Evolutionary conservation across 2,329 filamentous ascomycete species (phyloP).

Genomic region (Domatiomyces globalis): DNA sequence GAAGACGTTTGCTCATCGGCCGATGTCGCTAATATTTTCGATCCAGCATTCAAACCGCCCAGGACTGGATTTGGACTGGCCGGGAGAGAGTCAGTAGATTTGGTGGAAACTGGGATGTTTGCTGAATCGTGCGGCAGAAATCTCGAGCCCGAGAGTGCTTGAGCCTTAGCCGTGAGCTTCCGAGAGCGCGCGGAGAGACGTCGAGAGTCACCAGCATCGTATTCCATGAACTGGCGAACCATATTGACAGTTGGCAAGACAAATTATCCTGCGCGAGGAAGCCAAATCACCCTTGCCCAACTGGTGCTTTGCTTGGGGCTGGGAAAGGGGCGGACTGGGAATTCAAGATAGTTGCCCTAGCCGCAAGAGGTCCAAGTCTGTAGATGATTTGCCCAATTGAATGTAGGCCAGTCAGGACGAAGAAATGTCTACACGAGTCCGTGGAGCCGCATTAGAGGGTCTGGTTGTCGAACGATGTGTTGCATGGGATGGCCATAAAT

Average conservation of each 20-base stretch:
- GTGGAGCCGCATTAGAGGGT: background rate
- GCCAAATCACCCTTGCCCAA: background rate
- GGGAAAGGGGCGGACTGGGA: background rate
- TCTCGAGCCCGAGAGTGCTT: conserved; percentile 6
- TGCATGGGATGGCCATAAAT: background rate
- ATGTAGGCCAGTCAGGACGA: background rate
- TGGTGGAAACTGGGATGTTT: conserved; percentile 1
- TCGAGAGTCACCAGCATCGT: background rate
- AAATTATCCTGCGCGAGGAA: background rate
- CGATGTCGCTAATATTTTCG: conserved; percentile 1
- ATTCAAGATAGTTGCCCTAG: background rate
- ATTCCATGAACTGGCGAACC: background rate
- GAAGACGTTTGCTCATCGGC: conserved; percentile 2
- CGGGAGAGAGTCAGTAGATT: conserved; percentile 1
- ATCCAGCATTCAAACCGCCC: background rate
- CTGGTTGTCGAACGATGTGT: background rate
- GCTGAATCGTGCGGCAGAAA: conserved; percentile 1
- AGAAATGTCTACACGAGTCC: background rate
- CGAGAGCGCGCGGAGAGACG: conserved; percentile 9
- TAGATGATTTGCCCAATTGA: background rate
- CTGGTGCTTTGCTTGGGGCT: background rate
- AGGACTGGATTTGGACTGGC: background rate
- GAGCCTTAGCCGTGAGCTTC: conserved; percentile 13
- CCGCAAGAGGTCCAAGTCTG: background rate
- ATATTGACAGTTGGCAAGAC: background rate